These are phyloP conservation scores for Globisporangium viniferum DNA, from an alignment of 352 stramenopile genomes.

Conservation along the genomic window DNA sequence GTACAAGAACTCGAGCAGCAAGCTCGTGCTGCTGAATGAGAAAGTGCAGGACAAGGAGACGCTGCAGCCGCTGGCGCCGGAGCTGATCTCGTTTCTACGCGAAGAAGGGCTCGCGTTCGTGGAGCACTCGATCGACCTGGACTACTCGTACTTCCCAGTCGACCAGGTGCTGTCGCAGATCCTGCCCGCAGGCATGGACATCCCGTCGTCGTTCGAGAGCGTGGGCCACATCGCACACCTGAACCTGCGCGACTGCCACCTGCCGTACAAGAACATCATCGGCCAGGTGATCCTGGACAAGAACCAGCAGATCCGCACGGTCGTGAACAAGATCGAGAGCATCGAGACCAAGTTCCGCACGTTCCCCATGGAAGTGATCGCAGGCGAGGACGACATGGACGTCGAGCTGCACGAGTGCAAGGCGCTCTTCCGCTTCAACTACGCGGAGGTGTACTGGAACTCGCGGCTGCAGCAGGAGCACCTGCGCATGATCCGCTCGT, in stretches of 20 bases:
- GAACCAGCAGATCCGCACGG: slow-evolving; percentile 92
- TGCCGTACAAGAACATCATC: slow-evolving; percentile 97
- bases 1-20: slow-evolving; percentile 62
- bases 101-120: slow-evolving; percentile 61
- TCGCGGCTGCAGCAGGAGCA: slow-evolving; percentile 94
- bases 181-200: slow-evolving; percentile 74
- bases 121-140: slow-evolving; percentile 63
- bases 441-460: slow-evolving; percentile 97
- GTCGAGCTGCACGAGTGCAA: slow-evolving; percentile 93
- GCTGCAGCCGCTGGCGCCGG: slow-evolving; percentile 41
- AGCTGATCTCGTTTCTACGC: slow-evolving; percentile 53
- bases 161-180: slow-evolving; percentile 82
- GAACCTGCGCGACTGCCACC: slow-evolving; percentile 92
- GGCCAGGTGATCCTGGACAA: slow-evolving; percentile 98
- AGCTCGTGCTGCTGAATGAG: slow-evolving; percentile 68
- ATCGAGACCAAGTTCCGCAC: slow-evolving; percentile 95
- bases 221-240: slow-evolving; percentile 97
- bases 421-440: slow-evolving; percentile 93
- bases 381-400: slow-evolving; percentile 78
- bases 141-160: slow-evolving; percentile 77
- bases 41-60: slow-evolving; percentile 58
- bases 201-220: slow-evolving; percentile 94
- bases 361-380: slow-evolving; percentile 96
- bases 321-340: slow-evolving; percentile 97
- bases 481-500: slow-evolving; percentile 84